A percentile compares a stretch with the other conserved stretches of the same genome.
phyloP scores from a whole-genome alignment of 345 rosid genomes.

The Hibiscus tridactylites region DNA sequence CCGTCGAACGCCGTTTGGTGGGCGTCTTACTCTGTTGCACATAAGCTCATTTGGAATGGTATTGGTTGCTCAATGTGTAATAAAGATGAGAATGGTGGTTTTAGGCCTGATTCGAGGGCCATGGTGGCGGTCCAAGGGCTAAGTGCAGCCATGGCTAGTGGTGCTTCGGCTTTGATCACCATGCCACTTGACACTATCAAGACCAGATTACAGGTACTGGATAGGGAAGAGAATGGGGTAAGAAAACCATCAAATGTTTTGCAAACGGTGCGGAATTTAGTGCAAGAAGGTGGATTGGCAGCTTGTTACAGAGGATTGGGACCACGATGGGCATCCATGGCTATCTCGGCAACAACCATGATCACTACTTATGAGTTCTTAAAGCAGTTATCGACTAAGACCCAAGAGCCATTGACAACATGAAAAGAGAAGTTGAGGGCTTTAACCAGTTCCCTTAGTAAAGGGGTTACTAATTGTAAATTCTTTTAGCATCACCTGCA shows the following conservation, averaged over 20 bases:
- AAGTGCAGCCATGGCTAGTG: slow-evolving; percentile 79
- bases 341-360: slow-evolving; percentile 84
- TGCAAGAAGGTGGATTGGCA: slow-evolving; percentile 65
- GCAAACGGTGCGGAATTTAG: slow-evolving; percentile 50
- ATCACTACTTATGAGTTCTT: slow-evolving; percentile 82
- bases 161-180: slow-evolving; percentile 63
- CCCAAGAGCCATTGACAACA: slow-evolving; percentile 15
- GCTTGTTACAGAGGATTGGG: slow-evolving; percentile 91
- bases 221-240: slow-evolving; percentile 55
- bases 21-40: slow-evolving; percentile 83
- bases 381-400: slow-evolving; percentile 70
- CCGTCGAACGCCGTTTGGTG: slow-evolving; percentile 97
- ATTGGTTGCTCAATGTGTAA: slow-evolving; percentile 24
- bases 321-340: slow-evolving; percentile 91
- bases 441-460: slow-evolving; percentile 3
- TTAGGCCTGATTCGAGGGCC: slow-evolving; percentile 35
- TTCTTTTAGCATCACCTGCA: neutral
- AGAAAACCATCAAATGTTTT: slow-evolving; percentile 47
- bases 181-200: slow-evolving; percentile 91
- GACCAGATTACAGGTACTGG: slow-evolving; percentile 78
- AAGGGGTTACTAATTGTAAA: slow-evolving; percentile 15
- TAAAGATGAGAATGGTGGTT: slow-evolving; percentile 22
- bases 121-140: slow-evolving; percentile 52
- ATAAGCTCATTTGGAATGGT: slow-evolving; percentile 54
- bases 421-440: slow-evolving; percentile 3